Percentiles rank a stretch among this genome's conserved stretches.
These are phyloP conservation scores for Cystofilobasidium ferigula DNA, from an alignment of 768 basidiomycete species.

Conservation along the genomic window DNA sequence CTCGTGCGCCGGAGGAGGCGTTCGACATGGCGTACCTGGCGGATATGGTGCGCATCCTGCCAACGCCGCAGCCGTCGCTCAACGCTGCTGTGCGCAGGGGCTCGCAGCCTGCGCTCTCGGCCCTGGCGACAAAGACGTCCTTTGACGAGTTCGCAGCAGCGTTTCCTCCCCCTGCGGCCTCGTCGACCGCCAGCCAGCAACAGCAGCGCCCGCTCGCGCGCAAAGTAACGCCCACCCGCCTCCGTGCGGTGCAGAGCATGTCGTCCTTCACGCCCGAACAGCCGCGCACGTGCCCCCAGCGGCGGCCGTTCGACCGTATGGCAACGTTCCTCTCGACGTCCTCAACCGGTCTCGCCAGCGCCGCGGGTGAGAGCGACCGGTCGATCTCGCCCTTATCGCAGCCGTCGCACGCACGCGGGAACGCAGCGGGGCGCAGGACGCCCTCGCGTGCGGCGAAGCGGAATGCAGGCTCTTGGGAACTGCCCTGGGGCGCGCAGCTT, in stretches of 20 bases:
- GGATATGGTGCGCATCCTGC: background rate
- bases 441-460: too few relatives aligned
- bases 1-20: background rate
- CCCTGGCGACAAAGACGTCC: background rate
- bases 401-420: too few relatives aligned
- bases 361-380: background rate
- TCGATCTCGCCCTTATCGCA: background rate
- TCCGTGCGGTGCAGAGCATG: background rate
- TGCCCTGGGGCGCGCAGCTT: background rate
- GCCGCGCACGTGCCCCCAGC: background rate
- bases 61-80: background rate
- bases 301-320: background rate
- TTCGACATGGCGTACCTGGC: conserved; percentile 1
- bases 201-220: background rate
- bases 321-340: background rate
- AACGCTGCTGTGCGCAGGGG: background rate
- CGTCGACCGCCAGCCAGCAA: background rate
- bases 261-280: background rate
- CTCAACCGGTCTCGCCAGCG: too few relatives aligned
- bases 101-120: background rate
- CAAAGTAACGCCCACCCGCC: background rate
- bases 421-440: too few relatives aligned
- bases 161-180: background rate
- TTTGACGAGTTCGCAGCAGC: background rate
- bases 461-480: background rate